A percentile compares a stretch with the other conserved stretches of the same genome.
Evolutionary conservation across 163 green algal species (phyloP).

Genomic region (Volvox carteri): DNA sequence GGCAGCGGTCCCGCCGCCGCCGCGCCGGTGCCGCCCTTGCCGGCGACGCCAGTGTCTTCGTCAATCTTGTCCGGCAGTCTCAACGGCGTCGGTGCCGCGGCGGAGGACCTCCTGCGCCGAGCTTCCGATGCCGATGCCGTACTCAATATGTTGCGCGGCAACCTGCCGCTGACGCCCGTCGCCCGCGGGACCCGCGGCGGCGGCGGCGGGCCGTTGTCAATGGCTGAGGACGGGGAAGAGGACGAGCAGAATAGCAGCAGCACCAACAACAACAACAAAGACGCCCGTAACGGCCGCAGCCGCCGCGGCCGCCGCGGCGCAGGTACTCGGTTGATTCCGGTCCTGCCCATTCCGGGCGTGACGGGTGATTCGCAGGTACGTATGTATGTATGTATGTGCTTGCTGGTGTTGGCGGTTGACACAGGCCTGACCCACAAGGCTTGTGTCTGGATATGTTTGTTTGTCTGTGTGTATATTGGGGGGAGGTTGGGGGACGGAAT

Average conservation of each 20-base stretch:
- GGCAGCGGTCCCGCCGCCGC: neutral
- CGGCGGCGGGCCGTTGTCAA: constrained; percentile 24
- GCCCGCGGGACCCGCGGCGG: constrained; percentile 5
- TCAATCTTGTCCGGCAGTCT: constrained; percentile 1
- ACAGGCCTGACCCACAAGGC: no score
- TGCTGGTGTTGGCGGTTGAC: no score
- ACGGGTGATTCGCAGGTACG: neutral
- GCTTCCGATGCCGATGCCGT: constrained; percentile 25
- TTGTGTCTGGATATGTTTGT: no score
- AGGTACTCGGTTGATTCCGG: neutral
- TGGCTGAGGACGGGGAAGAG: constrained; percentile 16
- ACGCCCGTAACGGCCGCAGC: neutral
- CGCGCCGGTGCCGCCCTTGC: constrained; percentile 22
- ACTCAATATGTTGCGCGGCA: constrained; percentile 45
- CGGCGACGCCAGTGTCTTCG: constrained; percentile 20
- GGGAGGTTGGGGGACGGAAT: no score
- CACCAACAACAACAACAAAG: neutral
- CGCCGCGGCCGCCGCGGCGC: neutral
- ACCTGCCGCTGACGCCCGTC: constrained; percentile 50
- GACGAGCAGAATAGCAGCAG: constrained; percentile 1
- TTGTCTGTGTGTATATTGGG: no score
- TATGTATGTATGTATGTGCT: no score
- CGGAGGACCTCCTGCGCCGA: constrained; percentile 38
- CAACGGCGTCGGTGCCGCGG: neutral
- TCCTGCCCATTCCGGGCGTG: neutral